Percentiles rank a stretch among this genome's conserved stretches.
phyloP scores from a whole-genome alignment of 257 asterid species.

The Jacaranda copaia region DNA sequence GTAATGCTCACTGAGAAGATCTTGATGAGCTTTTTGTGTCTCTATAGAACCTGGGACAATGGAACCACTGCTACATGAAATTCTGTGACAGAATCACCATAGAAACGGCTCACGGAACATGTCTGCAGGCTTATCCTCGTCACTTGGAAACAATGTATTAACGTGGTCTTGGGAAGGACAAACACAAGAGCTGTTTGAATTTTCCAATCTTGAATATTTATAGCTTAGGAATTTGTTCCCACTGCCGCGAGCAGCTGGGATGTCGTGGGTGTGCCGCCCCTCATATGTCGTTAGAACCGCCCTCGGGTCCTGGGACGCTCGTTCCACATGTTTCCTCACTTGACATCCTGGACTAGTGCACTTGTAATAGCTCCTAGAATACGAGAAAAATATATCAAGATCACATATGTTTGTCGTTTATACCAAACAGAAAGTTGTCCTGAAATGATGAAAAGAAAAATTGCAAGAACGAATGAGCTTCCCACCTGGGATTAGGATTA shows the following conservation, averaged over 20 bases:
- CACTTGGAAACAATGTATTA: conserved; percentile 39
- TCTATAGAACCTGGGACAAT: no score
- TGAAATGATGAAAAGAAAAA: neutral
- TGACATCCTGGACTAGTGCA: conserved; percentile 40
- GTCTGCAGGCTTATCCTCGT: conserved; percentile 73
- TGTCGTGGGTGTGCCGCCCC: conserved; percentile 49
- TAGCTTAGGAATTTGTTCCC: conserved; percentile 10
- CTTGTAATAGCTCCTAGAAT: conserved; percentile 45
- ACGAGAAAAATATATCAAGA: neutral
- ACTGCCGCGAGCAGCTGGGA: conserved; percentile 44
- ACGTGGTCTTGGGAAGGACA: conserved; percentile 34
- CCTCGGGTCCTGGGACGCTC: conserved; percentile 40
- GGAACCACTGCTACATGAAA: neutral
- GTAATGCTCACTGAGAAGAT: neutral
- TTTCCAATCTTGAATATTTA: conserved; percentile 41
- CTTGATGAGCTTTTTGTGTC: neutral
- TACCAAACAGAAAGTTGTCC: no score
- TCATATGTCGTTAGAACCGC: conserved; percentile 46
- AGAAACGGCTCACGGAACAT: conserved; percentile 55
- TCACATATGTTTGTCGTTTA: neutral
- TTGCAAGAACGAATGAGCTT: neutral
- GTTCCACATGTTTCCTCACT: conserved; percentile 45
- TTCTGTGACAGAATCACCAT: conserved; percentile 28
- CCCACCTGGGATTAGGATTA: conserved; percentile 80
- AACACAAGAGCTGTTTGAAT: conserved; percentile 35